Evolutionary conservation across 768 basidiomycete species (phyloP), one percentile per base, ranked within the genome.

Genomic region (Coprinopsis sp.): DNA sequence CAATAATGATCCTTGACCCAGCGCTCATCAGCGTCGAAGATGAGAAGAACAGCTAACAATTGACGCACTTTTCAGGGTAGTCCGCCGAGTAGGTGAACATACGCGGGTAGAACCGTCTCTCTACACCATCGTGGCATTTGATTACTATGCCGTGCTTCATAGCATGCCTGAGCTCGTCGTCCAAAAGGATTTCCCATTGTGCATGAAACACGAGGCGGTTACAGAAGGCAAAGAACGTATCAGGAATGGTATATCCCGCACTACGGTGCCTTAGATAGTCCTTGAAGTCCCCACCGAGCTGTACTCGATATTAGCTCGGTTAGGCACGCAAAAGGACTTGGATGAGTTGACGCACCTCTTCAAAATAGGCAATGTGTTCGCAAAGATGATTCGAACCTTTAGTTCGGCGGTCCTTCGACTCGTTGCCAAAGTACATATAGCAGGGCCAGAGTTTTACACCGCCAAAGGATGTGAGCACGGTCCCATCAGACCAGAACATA

Each of bases 31-130:
- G 23, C 7, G 25, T 16, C 23, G 23, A 39, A 6, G 2, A 18
- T 14, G 21, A 19, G 1, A 51, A 46, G 19, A 3, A 25, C 29
- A 27, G 45, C n/a, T n/a, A n/a, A n/a, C n/a, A n/a, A n/a, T n/a
- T n/a, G n/a, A n/a, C n/a, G n/a, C n/a, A 63, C 64, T 63, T 64
- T 37, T 65, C 63, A 2, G 60, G 64, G 42, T 64, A 65, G 41
- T 65, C 64, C 1, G 64, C 64, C 6, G 53, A 49, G 37, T 64
- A 63, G 3, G 53, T 55, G 31, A 65, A 58, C 22, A 65, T 56
- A 0, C 64, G 51, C 4, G 58, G 59, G 42, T 53, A 64, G 6
- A 63, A 25, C 3, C 53, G 50, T 2, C 56, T 52, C 22, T 28
- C 33, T 3, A 63, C 37, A 4, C 57, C 55, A 55, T 65, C 64